A percentile compares a stretch with the other conserved stretches of the same genome.
phyloP scores from a whole-genome alignment of 1,139 yeast species.

The Geotrichum bryndzae region DNA sequence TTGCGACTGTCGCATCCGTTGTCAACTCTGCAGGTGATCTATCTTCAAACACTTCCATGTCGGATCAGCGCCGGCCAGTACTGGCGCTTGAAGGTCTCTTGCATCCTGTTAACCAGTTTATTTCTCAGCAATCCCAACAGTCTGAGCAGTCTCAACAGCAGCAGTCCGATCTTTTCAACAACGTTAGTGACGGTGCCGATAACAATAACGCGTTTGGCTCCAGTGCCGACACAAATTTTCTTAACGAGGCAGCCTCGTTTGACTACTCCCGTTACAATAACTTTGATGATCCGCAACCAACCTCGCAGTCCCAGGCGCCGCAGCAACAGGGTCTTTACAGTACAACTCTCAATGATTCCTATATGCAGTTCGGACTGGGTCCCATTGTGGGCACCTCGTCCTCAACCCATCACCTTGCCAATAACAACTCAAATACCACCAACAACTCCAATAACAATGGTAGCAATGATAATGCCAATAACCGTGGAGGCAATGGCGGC shows the following conservation, averaged over 20 bases:
- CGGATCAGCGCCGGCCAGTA: conserved; percentile 11
- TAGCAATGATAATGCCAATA: background rate
- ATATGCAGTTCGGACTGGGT: conserved; percentile 14
- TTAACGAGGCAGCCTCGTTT: background rate
- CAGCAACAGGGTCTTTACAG: background rate
- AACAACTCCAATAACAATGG: background rate
- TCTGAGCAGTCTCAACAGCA: conserved; percentile 5
- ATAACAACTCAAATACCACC: background rate
- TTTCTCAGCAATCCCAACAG: conserved; percentile 10
- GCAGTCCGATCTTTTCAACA: background rate
- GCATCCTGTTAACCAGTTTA: conserved; percentile 1
- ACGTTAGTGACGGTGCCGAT: background rate
- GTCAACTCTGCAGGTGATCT: background rate
- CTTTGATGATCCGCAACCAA: background rate
- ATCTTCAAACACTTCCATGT: conserved; percentile 1
- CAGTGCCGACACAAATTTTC: background rate
- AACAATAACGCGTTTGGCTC: conserved; percentile 4
- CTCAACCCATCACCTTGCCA: background rate
- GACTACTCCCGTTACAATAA: background rate
- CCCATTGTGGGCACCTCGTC: conserved; percentile 12
- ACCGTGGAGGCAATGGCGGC: background rate
- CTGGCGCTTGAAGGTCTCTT: conserved; percentile 8
- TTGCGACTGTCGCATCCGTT: background rate
- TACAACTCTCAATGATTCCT: conserved; percentile 1
- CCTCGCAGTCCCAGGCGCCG: background rate